Evolutionary conservation across 805 yeast species (phyloP).

Genomic region (Kodamaea neixiangensis): DNA sequence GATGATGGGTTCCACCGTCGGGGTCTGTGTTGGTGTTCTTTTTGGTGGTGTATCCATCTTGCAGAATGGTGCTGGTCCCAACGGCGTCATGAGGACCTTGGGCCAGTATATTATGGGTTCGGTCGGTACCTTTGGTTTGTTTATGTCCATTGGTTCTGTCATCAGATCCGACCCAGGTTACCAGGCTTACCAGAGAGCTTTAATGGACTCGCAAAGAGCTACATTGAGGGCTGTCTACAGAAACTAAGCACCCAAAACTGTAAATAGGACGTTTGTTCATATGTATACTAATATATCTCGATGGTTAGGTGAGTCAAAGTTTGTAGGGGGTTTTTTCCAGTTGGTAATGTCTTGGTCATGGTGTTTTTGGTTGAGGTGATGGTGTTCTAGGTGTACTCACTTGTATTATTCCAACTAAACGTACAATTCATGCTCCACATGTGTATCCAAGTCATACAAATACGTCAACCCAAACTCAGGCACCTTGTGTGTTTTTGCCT

Average conservation of each 20-base stretch:
- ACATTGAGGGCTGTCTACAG: conserved; percentile 32
- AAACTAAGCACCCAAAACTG: neutral
- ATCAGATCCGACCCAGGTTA: conserved; percentile 68
- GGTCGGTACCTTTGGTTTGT: conserved; percentile 93
- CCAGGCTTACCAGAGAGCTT: conserved; percentile 26
- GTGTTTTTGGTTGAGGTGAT: neutral
- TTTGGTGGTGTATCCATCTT: conserved; percentile 92
- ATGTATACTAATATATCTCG: neutral
- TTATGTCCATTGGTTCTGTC: conserved; percentile 94
- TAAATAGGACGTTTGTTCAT: conserved; percentile 1
- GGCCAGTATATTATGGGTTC: conserved; percentile 97
- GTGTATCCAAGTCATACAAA: conserved; percentile 43
- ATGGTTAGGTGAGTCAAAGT: neutral
- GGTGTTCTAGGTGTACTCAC: too few relatives aligned
- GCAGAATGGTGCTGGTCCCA: conserved; percentile 97
- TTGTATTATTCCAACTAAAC: too few relatives aligned
- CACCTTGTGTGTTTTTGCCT: conserved; percentile 46
- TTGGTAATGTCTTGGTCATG: neutral
- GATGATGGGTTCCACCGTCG: conserved; percentile 90
- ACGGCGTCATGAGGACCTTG: conserved; percentile 92
- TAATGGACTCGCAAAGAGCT: conserved; percentile 31
- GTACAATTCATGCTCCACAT: conserved; percentile 7
- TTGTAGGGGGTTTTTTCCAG: neutral
- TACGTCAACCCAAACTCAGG: conserved; percentile 80
- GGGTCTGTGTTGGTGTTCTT: conserved; percentile 91